Conservation (phyloP, 2,329 filamentous ascomycete species). For the Ophiocordyceps camponoti-floridani region DNA sequence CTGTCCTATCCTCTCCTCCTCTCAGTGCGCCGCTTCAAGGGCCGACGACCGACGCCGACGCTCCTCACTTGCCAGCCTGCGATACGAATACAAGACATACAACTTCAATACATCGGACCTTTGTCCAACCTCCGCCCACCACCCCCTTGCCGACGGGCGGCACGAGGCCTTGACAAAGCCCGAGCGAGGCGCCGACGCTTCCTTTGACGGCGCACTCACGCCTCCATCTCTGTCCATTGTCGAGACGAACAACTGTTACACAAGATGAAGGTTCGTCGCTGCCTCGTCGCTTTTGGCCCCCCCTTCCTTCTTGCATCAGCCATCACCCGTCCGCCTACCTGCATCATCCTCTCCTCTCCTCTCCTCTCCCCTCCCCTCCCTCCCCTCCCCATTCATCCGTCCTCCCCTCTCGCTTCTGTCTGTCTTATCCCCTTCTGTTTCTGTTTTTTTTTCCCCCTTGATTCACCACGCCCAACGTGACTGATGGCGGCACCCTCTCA, state of each 20-base stretch:
- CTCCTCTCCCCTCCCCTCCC: too few species aligned
- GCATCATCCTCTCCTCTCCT: neutral
- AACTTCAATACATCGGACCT: neutral
- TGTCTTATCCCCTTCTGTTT: neutral
- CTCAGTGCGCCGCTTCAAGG: neutral
- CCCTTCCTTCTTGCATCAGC: neutral
- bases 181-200: too few species aligned
- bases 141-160: neutral
- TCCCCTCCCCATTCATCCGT: neutral
- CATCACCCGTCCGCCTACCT: neutral
- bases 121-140: neutral
- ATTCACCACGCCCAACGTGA: neutral
- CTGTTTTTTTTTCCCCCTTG: neutral
- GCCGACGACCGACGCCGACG: neutral
- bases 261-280: conserved; percentile 19
- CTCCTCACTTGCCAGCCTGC: too few species aligned
- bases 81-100: too few species aligned
- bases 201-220: too few species aligned
- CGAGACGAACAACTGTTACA: conserved; percentile 7
- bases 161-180: neutral
- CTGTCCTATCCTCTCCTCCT: neutral
- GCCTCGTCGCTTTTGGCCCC: neutral
- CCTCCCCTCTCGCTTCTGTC: neutral
- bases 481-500: neutral
- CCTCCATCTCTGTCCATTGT: neutral